Percentiles rank a stretch among this genome's conserved stretches.
phyloP scores from a whole-genome alignment of 306 rosid genomes.

The Boehmeria nivea region DNA sequence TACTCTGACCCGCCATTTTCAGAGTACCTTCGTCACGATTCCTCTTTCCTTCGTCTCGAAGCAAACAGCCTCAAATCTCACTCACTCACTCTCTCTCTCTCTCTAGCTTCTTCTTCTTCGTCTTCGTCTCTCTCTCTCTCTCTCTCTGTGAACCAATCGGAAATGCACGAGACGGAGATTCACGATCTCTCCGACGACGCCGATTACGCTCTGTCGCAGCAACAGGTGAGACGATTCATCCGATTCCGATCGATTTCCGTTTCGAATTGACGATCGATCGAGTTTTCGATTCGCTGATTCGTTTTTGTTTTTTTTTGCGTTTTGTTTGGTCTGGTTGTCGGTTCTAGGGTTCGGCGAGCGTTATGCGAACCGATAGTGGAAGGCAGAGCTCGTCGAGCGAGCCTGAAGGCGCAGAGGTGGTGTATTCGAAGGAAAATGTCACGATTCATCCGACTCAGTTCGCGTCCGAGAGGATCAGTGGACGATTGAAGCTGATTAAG shows the following conservation, averaged over 20 bases:
- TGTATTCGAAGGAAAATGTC: slow-evolving; percentile 77
- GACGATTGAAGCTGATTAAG: slow-evolving; percentile 75
- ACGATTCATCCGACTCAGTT: slow-evolving; percentile 93
- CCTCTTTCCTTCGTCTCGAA: slow-evolving; percentile 11
- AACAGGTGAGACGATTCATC: slow-evolving; percentile 40
- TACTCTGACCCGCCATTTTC: not conserved
- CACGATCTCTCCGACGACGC: slow-evolving; percentile 96
- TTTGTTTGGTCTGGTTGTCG: slow-evolving; percentile 14
- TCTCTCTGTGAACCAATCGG: slow-evolving; percentile 12
- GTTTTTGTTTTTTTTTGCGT: not conserved
- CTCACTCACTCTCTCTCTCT: no score
- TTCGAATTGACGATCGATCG: not conserved
- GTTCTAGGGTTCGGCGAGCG: slow-evolving; percentile 57
- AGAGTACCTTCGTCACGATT: not conserved
- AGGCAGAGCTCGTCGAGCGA: slow-evolving; percentile 66
- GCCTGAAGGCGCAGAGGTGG: slow-evolving; percentile 59
- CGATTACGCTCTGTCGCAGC: slow-evolving; percentile 92
- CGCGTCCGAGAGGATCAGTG: slow-evolving; percentile 79
- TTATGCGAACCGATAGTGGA: slow-evolving; percentile 55
- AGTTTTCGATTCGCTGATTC: not conserved
- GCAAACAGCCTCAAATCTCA: no score
- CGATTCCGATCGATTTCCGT: not conserved
- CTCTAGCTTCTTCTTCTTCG: no score
- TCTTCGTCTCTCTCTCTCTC: not conserved
- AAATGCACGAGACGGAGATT: slow-evolving; percentile 78